Evolutionary conservation across 345 rosid species (phyloP), one percentile per base, ranked within the genome.

Genomic region (Draba incana): DNA sequence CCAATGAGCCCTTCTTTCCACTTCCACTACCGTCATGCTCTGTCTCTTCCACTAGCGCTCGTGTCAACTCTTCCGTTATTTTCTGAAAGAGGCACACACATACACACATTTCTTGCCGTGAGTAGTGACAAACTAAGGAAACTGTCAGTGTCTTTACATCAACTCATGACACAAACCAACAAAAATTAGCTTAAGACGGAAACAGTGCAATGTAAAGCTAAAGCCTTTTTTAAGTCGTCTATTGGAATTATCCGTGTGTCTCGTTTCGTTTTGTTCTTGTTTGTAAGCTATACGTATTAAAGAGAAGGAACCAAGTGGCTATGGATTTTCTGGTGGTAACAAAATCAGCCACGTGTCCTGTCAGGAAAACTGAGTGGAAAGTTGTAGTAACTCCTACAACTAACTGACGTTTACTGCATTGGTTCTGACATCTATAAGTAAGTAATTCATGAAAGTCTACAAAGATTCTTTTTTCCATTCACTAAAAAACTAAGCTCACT

Each of bases 41-140:
- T 64, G 83, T 84, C 69, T 81, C 88, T 68, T 92, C 96, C 46
- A 80, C 67, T 46, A 92, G 77, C 12, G 96, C 91, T 56, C 86
- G 81, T 57, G 90, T 78, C 82, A 92, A 71, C 77, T 92, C 98
- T 49, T 89, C 94, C 79, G 84, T 67, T 63, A 89, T 75, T 77
- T 78, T 85, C 92, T 86, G 77, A 31, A 69, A 71, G 68, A 70
- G 77, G 69, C 67, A 77, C 82, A 78, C 67, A 77, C 82, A 78
- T 4, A 66, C 52, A 65, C 68, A 42, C 62, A 58, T 24, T 24
- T 50, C 33, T 30, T 47, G 31, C 44, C 64, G 23, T 71, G 76
- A 71, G 76, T 71, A 55, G 53, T 72, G 27, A 72, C 78, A 65
- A 78, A 47, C 67, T 25, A 42, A 63, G 62, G 62, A 49, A 50